Evolutionary conservation across 148 eudicot species (phyloP), one percentile per base, ranked within the genome.

Genomic region (Salicornia ramosissima): DNA sequence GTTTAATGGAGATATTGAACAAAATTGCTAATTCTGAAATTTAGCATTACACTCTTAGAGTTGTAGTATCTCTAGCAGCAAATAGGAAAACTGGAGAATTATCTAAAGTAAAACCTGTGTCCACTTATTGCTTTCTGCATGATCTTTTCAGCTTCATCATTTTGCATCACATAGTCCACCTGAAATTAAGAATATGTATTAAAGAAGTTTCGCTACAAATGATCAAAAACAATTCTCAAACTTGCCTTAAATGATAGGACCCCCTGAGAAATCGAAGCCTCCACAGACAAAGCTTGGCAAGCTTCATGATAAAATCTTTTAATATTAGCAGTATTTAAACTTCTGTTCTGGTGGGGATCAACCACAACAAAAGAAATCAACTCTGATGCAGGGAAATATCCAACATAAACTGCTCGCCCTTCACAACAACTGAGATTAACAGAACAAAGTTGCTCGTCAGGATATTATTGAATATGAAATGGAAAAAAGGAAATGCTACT

Each of bases 221-320:
- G 25, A 10, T 10, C 2, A 24, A 50, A 8, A 54, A 40, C 34
- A 1, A 5, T 36, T 36, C 62, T 51, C 42, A 46, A 64, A 43
- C 77, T 74, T 74, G 87, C 98, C 95, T 88, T 93, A 80, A 83
- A 90, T 52, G 55, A 83, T 73, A 80, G 73, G 60, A 74, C 84
- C 65, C 82, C 83, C 73, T 81, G 77, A 74, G 85, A 69, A 69
- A 82, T 67, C 55, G 88, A 62, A 73, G 91, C 67, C 39, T 87
- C 88, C 63, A 79, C 36, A 58, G 96, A 90, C 71, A 82, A 80
- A 34, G 90, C 83, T 79, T 83, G 89, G 78, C 96, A 84, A 64
- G 92, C 95, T 77, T 93, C 98, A 67, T 84, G 85, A 71, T 84
- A 90, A 75, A 84, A 89, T 74, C 88, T 88, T 82, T 90, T 96